Conservation (phyloP, 306 rosid genomes). For the Myrica gale region DNA sequence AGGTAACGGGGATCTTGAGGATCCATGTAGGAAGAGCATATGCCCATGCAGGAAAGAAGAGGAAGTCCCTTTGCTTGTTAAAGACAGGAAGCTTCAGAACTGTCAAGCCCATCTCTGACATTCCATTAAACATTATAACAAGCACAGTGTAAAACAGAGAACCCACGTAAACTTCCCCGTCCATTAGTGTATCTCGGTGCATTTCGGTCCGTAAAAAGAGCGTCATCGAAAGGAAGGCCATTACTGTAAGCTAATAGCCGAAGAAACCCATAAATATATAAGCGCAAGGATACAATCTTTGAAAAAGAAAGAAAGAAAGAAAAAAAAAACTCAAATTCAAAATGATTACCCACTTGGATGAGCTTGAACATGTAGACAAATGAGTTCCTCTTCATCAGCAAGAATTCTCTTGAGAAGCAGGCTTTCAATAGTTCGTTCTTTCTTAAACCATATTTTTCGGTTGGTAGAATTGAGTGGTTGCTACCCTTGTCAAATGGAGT, state of each 20-base stretch:
- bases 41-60: conserved; percentile 47
- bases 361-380: conserved; percentile 44
- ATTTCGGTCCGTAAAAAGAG: neutral
- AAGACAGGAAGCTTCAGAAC: conserved; percentile 41
- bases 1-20: neutral
- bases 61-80: conserved; percentile 47
- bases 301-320: too few species aligned
- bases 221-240: neutral
- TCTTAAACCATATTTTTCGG: conserved; percentile 26
- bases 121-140: conserved; percentile 38
- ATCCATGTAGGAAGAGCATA: conserved; percentile 37
- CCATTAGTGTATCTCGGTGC: conserved; percentile 10
- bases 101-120: conserved; percentile 42
- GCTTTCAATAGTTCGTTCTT: conserved; percentile 37
- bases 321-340: too few species aligned
- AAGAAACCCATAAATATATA: neutral
- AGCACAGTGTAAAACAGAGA: conserved; percentile 34
- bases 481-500: conserved; percentile 40
- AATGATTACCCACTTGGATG: conserved; percentile 29
- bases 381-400: conserved; percentile 48
- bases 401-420: conserved; percentile 41
- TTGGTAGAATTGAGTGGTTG: conserved; percentile 43
- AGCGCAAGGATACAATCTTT: too few species aligned
- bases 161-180: conserved; percentile 38
- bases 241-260: neutral